Evolutionary conservation across 129 eudicot genomes (phyloP).

Genomic region (Gnaphalium uliginosum): DNA sequence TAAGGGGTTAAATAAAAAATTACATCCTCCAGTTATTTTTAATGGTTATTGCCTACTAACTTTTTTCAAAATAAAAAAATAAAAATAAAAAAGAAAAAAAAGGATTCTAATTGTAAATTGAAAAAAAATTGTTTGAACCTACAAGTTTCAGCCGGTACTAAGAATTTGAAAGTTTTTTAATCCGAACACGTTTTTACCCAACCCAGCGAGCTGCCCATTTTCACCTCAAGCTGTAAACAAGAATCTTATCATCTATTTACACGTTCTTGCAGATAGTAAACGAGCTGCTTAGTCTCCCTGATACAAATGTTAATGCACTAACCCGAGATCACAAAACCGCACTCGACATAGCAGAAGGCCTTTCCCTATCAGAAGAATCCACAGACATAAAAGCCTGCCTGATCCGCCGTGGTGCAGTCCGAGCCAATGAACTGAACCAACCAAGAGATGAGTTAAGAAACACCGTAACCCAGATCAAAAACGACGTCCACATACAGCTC

Average conservation of each 20-base stretch:
- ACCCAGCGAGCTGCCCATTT: background rate
- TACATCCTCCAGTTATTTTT: background rate
- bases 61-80: background rate
- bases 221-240: background rate
- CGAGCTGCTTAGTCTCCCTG: slow-evolving; percentile 66
- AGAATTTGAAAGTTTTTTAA: background rate
- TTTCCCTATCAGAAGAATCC: slow-evolving; percentile 65
- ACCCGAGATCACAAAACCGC: slow-evolving; percentile 81
- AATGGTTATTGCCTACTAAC: background rate
- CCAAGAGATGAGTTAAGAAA: slow-evolving; percentile 74
- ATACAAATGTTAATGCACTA: slow-evolving; percentile 73
- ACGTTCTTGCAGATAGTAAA: slow-evolving; percentile 65
- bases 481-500: slow-evolving; percentile 75
- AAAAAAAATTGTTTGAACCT: background rate
- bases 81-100: too few relatives aligned
- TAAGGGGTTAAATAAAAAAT: too few relatives aligned
- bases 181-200: background rate
- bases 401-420: slow-evolving; percentile 61
- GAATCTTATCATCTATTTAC: slow-evolving; percentile 1
- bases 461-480: slow-evolving; percentile 81
- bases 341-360: slow-evolving; percentile 90
- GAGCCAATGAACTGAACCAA: slow-evolving; percentile 83
- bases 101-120: background rate
- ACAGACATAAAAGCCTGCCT: slow-evolving; percentile 50
- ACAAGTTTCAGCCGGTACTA: background rate